Evolutionary conservation across 345 rosid species (phyloP), one percentile per base, ranked within the genome.

Genomic region (Excoecaria cochinchinensis): DNA sequence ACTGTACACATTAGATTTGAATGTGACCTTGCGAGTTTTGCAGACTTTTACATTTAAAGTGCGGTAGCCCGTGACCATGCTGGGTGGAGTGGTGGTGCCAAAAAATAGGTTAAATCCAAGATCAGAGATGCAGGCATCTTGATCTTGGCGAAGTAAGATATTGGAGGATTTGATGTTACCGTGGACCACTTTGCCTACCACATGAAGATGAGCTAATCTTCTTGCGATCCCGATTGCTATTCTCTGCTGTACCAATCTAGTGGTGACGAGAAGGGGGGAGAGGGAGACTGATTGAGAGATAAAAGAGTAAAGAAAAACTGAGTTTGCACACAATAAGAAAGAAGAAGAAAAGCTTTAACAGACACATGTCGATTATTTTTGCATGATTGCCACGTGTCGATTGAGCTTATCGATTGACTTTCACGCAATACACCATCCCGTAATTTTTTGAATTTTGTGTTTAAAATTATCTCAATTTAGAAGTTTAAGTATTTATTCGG

Each of bases 151-250:
- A 76, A 95, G 88, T 9, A 95, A 85, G 73, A 95, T 72, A 81
- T 95, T 95, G 80, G 98, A 95, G 31, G 99, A 88, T 83, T 95
- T 95, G 69, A 95, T 86, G 84, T 95, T 95, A 52, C 99, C 99
- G 19, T 95, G 99, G 74, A 89, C 86, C 58, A 95, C 82, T 71
- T 87, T 91, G 12, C 89, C 89, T 6, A 84, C 76, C 40, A 80
- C 86, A 22, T 95, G 99, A 68, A 95, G 97, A 84, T 90, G 85
- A 0, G 94, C 86, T 6, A 92, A 67, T 40, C 98, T 98, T 81
- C 94, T 81, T 1, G 93, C 99, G 0, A 95, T 75, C 19, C 91
- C 88, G 46, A 84, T 59, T 4, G 98, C 98, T 40, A 92, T 86
- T 79, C 85, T 46, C 99, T 82, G 80, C 77, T 90, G 77, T 92